Percentiles rank a stretch among this genome's conserved stretches.
phyloP scores from a whole-genome alignment of 345 rosid species.

The Moricandia moricandioides region DNA sequence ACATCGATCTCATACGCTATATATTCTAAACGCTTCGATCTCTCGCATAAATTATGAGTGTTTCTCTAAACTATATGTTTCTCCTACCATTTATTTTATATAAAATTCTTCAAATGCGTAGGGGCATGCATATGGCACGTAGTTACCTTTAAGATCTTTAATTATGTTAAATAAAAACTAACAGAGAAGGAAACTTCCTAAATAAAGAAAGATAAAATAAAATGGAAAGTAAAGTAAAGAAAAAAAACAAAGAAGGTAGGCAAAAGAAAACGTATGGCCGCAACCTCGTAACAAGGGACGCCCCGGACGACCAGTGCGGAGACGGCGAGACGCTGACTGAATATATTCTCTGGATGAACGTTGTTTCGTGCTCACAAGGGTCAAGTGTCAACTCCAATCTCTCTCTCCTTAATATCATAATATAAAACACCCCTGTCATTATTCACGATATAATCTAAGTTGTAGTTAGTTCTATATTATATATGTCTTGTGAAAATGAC shows the following conservation, averaged over 20 bases:
- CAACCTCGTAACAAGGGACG: constrained; percentile 32
- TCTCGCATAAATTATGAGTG: background rate
- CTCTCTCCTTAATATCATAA: background rate
- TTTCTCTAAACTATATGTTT: background rate
- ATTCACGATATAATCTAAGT: background rate
- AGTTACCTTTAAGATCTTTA: constrained; percentile 5
- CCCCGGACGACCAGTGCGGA: constrained; percentile 35
- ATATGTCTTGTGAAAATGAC: constrained; percentile 18
- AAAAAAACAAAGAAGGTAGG: constrained; percentile 17
- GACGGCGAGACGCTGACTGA: constrained; percentile 31
- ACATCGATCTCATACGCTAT: background rate
- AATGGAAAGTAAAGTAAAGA: background rate
- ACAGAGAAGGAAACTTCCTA: constrained; percentile 30
- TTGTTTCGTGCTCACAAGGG: constrained; percentile 36
- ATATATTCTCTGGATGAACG: constrained; percentile 23
- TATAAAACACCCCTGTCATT: constrained; percentile 7
- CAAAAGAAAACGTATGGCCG: constrained; percentile 34
- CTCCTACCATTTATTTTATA: background rate
- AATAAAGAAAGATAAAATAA: background rate
- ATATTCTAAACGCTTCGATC: background rate
- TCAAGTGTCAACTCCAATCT: constrained; percentile 26
- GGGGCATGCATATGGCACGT: constrained; percentile 29
- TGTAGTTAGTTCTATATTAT: background rate
- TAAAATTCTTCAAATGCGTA: background rate
- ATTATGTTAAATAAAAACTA: background rate